phyloP scores from a whole-genome alignment of 169 alveolate species.

The Cryptosporidium ubiquitum region DNA sequence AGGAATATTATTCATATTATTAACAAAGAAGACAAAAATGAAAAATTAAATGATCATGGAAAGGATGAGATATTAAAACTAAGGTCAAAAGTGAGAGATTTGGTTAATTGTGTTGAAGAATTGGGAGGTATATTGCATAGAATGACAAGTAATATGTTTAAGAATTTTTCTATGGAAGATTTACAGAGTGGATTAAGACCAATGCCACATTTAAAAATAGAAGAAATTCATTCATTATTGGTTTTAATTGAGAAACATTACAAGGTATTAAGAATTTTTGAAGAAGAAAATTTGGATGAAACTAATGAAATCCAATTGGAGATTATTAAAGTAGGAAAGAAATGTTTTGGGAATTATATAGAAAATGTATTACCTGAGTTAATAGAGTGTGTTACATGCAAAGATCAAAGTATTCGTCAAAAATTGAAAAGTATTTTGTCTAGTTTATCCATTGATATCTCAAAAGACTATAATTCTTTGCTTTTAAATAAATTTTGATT shows the following conservation, averaged over 20 bases:
- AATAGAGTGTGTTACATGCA: constrained; percentile 53
- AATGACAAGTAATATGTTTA: constrained; percentile 13
- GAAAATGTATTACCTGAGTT: constrained; percentile 13
- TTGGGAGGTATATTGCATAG: neutral
- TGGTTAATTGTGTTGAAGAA: neutral
- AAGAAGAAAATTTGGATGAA: neutral
- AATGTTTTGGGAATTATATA: neutral
- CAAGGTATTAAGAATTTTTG: neutral
- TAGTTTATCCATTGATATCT: neutral
- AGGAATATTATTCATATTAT: too few species aligned
- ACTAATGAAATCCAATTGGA: neutral
- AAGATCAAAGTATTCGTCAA: constrained; percentile 60
- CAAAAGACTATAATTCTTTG: neutral
- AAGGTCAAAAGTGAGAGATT: neutral
- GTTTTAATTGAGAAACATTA: neutral
- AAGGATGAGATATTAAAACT: neutral
- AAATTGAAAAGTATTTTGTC: constrained; percentile 1
- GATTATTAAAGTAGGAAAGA: neutral
- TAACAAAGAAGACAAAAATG: neutral
- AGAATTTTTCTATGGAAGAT: constrained; percentile 51
- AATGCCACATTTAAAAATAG: constrained; percentile 39
- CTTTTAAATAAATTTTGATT: too few species aligned
- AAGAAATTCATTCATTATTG: constrained; percentile 15
- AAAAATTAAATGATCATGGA: too few species aligned
- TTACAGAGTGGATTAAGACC: constrained; percentile 71